Evolutionary conservation across 805 yeast genomes (phyloP).

Genomic region (Metschnikowia borealis): DNA sequence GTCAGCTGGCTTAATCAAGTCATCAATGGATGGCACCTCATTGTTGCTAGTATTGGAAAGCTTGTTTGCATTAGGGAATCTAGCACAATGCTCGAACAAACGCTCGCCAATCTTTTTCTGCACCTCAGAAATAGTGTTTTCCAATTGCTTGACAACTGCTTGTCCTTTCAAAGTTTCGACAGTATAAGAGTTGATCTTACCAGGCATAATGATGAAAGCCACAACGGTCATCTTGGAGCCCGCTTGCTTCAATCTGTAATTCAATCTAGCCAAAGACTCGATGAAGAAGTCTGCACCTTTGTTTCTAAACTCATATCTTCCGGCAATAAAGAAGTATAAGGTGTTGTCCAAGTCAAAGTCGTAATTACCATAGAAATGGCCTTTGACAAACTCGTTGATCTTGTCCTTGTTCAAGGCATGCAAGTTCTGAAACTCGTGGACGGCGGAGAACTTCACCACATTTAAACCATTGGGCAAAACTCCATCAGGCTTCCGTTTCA

Average conservation of each 20-base stretch:
- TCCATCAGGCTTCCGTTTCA: constrained; percentile 96
- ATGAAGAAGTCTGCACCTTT: constrained; percentile 95
- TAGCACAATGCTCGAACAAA: constrained; percentile 84
- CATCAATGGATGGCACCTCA: constrained; percentile 77
- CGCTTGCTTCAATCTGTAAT: constrained; percentile 75
- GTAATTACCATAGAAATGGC: constrained; percentile 95
- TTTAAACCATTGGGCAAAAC: constrained; percentile 95
- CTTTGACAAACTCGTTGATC: constrained; percentile 90
- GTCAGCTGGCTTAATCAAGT: constrained; percentile 81
- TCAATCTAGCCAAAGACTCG: constrained; percentile 87
- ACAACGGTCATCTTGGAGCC: constrained; percentile 91
- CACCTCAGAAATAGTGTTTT: constrained; percentile 82
- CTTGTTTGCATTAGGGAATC: constrained; percentile 46
- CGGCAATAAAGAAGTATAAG: constrained; percentile 91
- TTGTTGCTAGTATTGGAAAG: constrained; percentile 43
- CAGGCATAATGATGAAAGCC: constrained; percentile 98
- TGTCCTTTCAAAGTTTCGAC: constrained; percentile 95
- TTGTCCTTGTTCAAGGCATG: constrained; percentile 90
- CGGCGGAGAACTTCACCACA: constrained; percentile 94
- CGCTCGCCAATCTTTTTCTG: constrained; percentile 83
- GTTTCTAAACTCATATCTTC: constrained; percentile 93
- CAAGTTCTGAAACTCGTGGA: constrained; percentile 95
- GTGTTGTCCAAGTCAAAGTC: constrained; percentile 95
- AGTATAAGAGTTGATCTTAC: constrained; percentile 87
- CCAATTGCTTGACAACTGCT: constrained; percentile 90